These are phyloP conservation scores for Solanum peruvianum DNA, from an alignment of 257 asterid species.

Conservation along the genomic window DNA sequence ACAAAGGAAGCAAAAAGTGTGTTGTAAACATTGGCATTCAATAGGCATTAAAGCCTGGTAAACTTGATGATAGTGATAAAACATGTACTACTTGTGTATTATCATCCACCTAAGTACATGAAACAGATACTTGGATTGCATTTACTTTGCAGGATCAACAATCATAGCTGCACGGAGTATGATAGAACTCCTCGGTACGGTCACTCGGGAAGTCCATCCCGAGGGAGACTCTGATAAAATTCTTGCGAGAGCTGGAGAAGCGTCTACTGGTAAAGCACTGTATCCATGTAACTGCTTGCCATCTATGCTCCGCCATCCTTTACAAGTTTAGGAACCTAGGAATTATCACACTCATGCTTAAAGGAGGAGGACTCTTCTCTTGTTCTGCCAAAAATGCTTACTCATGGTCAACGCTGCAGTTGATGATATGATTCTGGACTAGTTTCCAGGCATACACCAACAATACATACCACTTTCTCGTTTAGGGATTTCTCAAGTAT, in stretches of 20 bases:
- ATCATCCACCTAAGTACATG: not conserved
- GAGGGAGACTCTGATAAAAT: not conserved
- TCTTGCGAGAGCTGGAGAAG: not conserved
- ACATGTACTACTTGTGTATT: not conserved
- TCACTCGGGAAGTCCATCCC: not conserved
- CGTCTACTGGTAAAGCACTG: not conserved
- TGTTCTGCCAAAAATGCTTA: not conserved
- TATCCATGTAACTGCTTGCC: not conserved
- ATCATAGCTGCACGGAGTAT: not conserved
- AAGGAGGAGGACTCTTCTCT: not conserved
- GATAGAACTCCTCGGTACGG: not conserved
- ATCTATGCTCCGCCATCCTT: not conserved
- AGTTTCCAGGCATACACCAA: not conserved
- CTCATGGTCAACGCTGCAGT: not conserved
- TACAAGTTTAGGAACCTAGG: not conserved
- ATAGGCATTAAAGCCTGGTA: not conserved
- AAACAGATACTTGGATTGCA: not conserved
- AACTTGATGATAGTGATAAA: not conserved
- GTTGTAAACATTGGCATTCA: not conserved
- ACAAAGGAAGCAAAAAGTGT: not conserved
- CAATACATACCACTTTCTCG: not conserved
- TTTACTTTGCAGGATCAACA: constrained; percentile 1
- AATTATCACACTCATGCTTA: not conserved
- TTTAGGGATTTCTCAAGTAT: not conserved
- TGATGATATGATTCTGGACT: not conserved